phyloP scores from a whole-genome alignment of 1,284 basidiomycete species.

The Ustilago lituana region DNA sequence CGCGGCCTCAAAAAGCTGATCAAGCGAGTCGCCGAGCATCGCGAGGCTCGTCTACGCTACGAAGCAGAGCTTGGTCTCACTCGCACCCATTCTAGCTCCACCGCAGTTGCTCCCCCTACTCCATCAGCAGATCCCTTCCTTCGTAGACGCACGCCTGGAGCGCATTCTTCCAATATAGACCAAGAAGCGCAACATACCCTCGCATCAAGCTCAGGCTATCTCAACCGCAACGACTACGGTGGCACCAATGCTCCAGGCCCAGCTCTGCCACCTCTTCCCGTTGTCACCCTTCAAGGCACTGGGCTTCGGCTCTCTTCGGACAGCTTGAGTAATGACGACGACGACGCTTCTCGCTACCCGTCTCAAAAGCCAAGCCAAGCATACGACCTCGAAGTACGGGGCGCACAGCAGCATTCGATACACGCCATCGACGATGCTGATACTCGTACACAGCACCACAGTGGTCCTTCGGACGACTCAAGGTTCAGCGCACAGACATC shows the following conservation, averaged over 20 bases:
- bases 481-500: not conserved
- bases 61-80: constrained; percentile 20
- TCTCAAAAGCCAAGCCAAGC: not conserved
- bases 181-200: constrained; percentile 8
- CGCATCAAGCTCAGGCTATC: constrained; percentile 26
- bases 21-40: constrained; percentile 62
- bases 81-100: constrained; percentile 21
- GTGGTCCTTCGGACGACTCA: not conserved
- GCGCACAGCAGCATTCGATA: not conserved
- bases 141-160: constrained; percentile 9
- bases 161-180: not conserved
- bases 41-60: constrained; percentile 22
- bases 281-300: constrained; percentile 40
- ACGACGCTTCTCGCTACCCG: not conserved
- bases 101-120: constrained; percentile 2
- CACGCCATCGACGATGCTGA: no score
- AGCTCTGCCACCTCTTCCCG: constrained; percentile 14
- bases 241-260: constrained; percentile 13
- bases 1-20: constrained; percentile 67
- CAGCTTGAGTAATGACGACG: constrained; percentile 9
- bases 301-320: constrained; percentile 31
- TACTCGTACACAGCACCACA: not conserved
- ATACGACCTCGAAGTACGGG: constrained; percentile 22
- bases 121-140: constrained; percentile 13
- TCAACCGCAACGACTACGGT: constrained; percentile 29